These are phyloP conservation scores for Megacollybia marginata DNA, from an alignment of 768 basidiomycete species.

Conservation along the genomic window DNA sequence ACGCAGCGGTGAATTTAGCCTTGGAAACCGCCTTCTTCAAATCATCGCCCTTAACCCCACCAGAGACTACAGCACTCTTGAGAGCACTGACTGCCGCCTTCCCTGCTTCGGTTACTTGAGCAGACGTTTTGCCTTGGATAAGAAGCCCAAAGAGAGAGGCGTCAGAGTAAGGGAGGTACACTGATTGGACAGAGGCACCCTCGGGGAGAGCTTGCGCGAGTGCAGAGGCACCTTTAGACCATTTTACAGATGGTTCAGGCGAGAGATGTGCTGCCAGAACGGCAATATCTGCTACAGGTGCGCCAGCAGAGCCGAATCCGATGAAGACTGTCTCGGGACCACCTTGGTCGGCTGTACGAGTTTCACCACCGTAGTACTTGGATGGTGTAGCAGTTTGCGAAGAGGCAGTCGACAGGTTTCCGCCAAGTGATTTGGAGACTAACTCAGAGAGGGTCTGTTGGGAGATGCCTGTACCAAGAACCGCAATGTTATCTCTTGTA, in stretches of 20 bases:
- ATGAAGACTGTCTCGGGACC: conserved; percentile 78
- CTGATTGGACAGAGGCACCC: conserved; percentile 58
- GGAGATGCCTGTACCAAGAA: conserved; percentile 84
- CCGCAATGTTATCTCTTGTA: conserved; percentile 71
- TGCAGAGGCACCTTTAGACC: conserved; percentile 70
- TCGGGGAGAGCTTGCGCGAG: conserved; percentile 53
- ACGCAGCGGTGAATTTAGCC: conserved; percentile 81
- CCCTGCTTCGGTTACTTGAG: conserved; percentile 59
- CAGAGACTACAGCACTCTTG: conserved; percentile 45
- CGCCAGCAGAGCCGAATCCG: conserved; percentile 72
- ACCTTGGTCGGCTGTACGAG: conserved; percentile 54
- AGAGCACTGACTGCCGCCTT: conserved; percentile 64
- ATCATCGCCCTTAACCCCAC: conserved; percentile 55
- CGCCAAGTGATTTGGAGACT: conserved; percentile 59
- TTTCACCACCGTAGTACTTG: conserved; percentile 78
- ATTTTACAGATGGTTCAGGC: conserved; percentile 77
- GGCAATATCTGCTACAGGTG: conserved; percentile 63
- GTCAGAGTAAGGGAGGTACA: conserved; percentile 88
- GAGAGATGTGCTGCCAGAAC: conserved; percentile 78
- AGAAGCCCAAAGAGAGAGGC: conserved; percentile 82
- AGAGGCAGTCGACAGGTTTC: conserved; percentile 30
- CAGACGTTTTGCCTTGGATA: conserved; percentile 59
- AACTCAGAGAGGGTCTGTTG: conserved; percentile 61
- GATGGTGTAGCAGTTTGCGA: conserved; percentile 24
- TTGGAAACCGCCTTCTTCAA: conserved; percentile 78